Conservation (phyloP, 192 early-diverging fungal genomes). For the Coemansia sp. region DNA sequence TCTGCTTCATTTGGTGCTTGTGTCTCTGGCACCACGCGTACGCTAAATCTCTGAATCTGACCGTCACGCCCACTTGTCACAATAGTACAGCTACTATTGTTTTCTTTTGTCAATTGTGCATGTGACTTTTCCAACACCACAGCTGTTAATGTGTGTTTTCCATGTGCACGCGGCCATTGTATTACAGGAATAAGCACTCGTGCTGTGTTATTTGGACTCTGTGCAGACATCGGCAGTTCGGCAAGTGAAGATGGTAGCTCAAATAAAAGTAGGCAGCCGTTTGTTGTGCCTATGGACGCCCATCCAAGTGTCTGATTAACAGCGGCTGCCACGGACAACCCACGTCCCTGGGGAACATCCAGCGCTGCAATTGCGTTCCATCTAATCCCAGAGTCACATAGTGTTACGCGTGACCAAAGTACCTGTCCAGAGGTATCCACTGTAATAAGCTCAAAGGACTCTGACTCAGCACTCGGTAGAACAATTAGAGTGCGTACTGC, state of each 20-base stretch:
- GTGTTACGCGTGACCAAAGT: constrained; percentile 8
- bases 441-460: constrained; percentile 6
- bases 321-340: constrained; percentile 5
- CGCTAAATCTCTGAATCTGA: neutral
- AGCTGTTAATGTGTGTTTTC: constrained; percentile 2
- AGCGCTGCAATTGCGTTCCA: constrained; percentile 7
- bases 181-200: neutral
- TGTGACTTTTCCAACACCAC: neutral
- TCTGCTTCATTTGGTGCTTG: neutral
- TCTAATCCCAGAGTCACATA: neutral
- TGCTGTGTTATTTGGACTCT: neutral
- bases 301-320: constrained; percentile 9
- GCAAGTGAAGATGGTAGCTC: neutral
- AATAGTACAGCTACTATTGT: neutral
- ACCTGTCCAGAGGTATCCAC: neutral
- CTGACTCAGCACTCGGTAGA: neutral
- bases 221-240: neutral
- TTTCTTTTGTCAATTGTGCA: neutral
- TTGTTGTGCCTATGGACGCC: constrained; percentile 14
- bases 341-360: neutral
- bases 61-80: constrained; percentile 30
- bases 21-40: constrained; percentile 1
- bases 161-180: constrained; percentile 8
- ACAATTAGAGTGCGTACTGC: constrained; percentile 5
- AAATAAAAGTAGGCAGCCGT: constrained; percentile 13